These are phyloP conservation scores for Alternaria arbusti DNA, from an alignment of 2,329 filamentous ascomycete genomes.

Conservation along the genomic window DNA sequence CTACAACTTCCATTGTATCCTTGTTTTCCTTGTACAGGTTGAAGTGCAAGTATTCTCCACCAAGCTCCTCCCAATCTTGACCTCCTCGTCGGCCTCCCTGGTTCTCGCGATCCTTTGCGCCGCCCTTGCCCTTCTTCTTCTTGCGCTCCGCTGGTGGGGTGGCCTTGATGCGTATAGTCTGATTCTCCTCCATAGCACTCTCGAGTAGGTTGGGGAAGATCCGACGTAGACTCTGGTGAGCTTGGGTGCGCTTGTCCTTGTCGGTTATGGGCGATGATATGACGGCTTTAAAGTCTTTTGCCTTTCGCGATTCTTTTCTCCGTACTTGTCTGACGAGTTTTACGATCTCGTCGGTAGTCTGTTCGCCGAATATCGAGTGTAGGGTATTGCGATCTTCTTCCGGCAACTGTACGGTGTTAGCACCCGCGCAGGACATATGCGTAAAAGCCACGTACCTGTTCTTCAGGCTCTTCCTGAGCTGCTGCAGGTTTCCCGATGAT, in stretches of 20 bases:
- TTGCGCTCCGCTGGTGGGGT: conserved; percentile 48
- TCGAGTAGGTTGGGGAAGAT: conserved; percentile 82
- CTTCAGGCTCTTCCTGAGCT: conserved; percentile 16
- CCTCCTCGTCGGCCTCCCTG: conserved; percentile 36
- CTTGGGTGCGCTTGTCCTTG: conserved; percentile 65
- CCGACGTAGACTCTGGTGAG: conserved; percentile 73
- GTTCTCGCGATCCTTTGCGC: conserved; percentile 30
- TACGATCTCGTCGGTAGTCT: conserved; percentile 59
- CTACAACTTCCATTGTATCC: conserved; percentile 90
- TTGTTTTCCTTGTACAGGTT: conserved; percentile 96
- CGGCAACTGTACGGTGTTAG: conserved; percentile 38
- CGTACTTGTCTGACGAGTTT: conserved; percentile 63
- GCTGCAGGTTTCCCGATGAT: background rate
- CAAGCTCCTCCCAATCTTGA: conserved; percentile 68
- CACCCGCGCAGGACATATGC: background rate
- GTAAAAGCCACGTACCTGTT: conserved; percentile 17
- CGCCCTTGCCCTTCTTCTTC: conserved; percentile 34
- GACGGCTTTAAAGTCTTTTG: conserved; percentile 62
- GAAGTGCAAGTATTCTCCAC: conserved; percentile 86
- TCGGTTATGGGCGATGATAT: conserved; percentile 63
- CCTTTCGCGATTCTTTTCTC: conserved; percentile 61
- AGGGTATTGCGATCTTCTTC: conserved; percentile 49
- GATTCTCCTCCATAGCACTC: conserved; percentile 75
- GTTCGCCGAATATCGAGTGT: conserved; percentile 58
- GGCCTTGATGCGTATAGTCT: conserved; percentile 66